These are phyloP conservation scores for Petunia axillaris DNA, from an alignment of 257 asterid genomes.

Conservation along the genomic window DNA sequence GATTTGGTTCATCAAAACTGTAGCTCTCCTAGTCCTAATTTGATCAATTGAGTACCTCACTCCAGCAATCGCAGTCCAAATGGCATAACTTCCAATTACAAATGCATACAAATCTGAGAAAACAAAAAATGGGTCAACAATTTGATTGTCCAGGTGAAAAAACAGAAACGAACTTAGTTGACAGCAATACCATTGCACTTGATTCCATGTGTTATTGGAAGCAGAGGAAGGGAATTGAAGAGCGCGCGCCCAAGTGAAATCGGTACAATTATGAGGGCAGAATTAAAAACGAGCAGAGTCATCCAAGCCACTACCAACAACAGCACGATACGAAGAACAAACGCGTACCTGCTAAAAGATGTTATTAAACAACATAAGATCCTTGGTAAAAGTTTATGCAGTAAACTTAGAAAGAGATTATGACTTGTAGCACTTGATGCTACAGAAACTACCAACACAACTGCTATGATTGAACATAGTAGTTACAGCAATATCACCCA, in stretches of 20 bases:
- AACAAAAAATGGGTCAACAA: background rate
- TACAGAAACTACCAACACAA: background rate
- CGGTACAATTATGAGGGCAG: constrained; percentile 83
- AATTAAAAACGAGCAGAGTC: constrained; percentile 83
- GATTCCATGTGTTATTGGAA: constrained; percentile 90
- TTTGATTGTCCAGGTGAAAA: background rate
- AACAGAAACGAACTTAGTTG: constrained; percentile 8
- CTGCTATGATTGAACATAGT: background rate
- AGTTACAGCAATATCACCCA: background rate
- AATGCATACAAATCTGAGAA: constrained; percentile 82
- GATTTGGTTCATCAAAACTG: constrained; percentile 64
- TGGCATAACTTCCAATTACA: constrained; percentile 92
- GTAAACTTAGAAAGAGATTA: background rate
- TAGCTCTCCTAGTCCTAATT: constrained; percentile 68
- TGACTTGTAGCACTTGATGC: constrained; percentile 3
- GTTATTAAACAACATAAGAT: constrained; percentile 41
- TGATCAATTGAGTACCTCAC: constrained; percentile 77
- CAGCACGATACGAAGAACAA: constrained; percentile 83
- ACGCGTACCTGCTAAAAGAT: constrained; percentile 81
- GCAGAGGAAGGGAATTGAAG: constrained; percentile 81
- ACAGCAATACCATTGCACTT: constrained; percentile 82
- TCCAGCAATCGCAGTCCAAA: constrained; percentile 96
- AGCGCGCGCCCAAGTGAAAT: constrained; percentile 85
- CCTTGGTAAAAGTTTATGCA: constrained; percentile 20
- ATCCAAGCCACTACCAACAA: constrained; percentile 92